These are phyloP conservation scores for Aspergillus leporis DNA, from an alignment of 495 filamentous ascomycete species.

Conservation along the genomic window DNA sequence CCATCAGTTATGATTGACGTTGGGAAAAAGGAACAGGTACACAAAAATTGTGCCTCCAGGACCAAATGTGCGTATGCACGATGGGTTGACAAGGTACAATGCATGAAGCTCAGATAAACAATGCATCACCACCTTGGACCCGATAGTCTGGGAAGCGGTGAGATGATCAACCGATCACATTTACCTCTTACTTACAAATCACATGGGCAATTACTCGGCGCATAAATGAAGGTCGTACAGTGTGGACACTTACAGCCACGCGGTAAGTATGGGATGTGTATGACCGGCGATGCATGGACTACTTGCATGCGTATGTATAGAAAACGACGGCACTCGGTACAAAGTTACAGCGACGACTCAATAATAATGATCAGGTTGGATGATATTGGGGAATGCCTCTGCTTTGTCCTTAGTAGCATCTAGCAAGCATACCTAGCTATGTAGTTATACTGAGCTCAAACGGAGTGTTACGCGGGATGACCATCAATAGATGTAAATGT, in stretches of 20 bases:
- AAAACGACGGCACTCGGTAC: not conserved
- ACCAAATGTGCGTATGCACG: not conserved
- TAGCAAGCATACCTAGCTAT: not conserved
- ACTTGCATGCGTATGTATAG: conserved; percentile 1
- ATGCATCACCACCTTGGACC: conserved; percentile 15
- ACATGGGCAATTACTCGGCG: not conserved
- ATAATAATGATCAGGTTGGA: not conserved
- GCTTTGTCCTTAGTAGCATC: not conserved
- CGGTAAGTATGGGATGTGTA: conserved; percentile 2
- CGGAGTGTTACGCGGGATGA: not conserved
- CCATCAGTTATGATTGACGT: no score
- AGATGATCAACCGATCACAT: conserved; percentile 15
- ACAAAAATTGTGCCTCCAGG: not conserved
- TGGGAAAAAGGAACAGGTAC: not conserved
- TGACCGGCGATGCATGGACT: conserved; percentile 3
- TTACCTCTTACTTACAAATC: conserved; percentile 7
- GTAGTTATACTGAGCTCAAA: not conserved
- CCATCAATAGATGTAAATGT: not conserved
- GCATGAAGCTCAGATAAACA: conserved; percentile 5
- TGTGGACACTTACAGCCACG: conserved; percentile 1
- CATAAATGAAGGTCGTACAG: not conserved
- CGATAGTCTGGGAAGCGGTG: conserved; percentile 24
- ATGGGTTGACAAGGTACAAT: conserved; percentile 1
- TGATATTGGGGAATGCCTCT: not conserved
- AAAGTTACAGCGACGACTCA: not conserved